Evolutionary conservation across 495 filamentous ascomycete species (phyloP).

Genomic region (Beverwykella pulmonaria): DNA sequence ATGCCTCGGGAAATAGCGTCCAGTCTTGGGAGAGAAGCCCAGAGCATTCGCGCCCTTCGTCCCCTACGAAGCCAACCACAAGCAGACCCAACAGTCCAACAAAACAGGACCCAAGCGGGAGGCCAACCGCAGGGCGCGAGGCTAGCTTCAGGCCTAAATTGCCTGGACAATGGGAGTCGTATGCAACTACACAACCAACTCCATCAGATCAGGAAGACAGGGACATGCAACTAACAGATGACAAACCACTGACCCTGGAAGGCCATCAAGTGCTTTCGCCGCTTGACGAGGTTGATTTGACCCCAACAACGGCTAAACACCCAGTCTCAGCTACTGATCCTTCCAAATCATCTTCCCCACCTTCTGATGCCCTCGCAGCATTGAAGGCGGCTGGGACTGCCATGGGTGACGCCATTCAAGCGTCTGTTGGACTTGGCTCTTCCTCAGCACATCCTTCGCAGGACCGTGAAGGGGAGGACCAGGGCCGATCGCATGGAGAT

Average conservation of each 20-base stretch:
- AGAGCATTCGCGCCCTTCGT: slow-evolving; percentile 36
- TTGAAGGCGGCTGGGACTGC: slow-evolving; percentile 40
- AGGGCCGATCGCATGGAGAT: slow-evolving; percentile 21
- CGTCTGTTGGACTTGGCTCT: slow-evolving; percentile 33
- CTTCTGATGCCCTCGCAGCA: slow-evolving; percentile 37
- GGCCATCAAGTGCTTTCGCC: neutral
- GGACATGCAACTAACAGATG: slow-evolving; percentile 3
- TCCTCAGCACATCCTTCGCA: neutral
- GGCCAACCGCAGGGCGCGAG: slow-evolving; percentile 25
- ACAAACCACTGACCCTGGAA: neutral
- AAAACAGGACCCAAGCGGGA: slow-evolving; percentile 6
- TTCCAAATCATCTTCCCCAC: neutral
- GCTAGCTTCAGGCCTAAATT: slow-evolving; percentile 59
- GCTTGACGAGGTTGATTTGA: slow-evolving; percentile 42
- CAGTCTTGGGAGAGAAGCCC: slow-evolving; percentile 44
- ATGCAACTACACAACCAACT: slow-evolving; percentile 50
- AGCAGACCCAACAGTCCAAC: slow-evolving; percentile 4
- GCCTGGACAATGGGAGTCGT: slow-evolving; percentile 68
- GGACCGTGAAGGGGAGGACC: neutral
- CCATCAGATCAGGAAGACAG: slow-evolving; percentile 26
- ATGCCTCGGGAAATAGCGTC: slow-evolving; percentile 35
- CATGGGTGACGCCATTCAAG: slow-evolving; percentile 40
- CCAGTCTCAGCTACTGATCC: slow-evolving; percentile 20
- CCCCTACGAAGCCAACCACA: slow-evolving; percentile 19
- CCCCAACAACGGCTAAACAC: slow-evolving; percentile 43